Evolutionary conservation across 257 asterid species (phyloP).

Genomic region (Salvia hispanica): DNA sequence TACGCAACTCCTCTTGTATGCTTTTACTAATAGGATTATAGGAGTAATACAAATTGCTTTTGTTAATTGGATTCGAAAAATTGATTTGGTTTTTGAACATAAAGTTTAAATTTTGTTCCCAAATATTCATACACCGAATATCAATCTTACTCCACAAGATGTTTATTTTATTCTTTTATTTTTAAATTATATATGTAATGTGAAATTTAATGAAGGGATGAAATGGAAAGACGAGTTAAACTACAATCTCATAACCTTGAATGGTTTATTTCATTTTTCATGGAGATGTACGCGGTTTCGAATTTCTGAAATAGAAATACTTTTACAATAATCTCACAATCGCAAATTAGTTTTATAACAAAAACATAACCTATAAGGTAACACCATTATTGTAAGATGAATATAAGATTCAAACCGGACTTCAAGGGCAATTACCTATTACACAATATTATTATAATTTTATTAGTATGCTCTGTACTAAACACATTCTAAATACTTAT

Average conservation of each 20-base stretch:
- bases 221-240: background rate
- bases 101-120: too few relatives aligned
- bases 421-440: background rate
- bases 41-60: too few relatives aligned
- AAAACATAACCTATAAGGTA: background rate
- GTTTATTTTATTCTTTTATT: too few relatives aligned
- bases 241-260: background rate
- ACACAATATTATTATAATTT: background rate
- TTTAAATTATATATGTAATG: background rate
- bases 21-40: too few relatives aligned
- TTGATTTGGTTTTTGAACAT: too few relatives aligned
- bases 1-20: too few relatives aligned
- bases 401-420: background rate
- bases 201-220: background rate
- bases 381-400: background rate
- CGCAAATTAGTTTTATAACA: background rate
- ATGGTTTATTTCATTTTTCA: background rate
- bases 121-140: too few relatives aligned
- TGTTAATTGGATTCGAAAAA: too few relatives aligned
- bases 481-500: background rate
- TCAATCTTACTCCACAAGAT: too few relatives aligned
- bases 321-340: background rate
- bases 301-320: constrained; percentile 4
- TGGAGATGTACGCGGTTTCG: background rate
- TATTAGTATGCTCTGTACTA: background rate